Percentiles rank a stretch among this genome's conserved stretches.
phyloP scores from a whole-genome alignment of 2,329 filamentous ascomycete species.

The Orbilia ellipsospora region DNA sequence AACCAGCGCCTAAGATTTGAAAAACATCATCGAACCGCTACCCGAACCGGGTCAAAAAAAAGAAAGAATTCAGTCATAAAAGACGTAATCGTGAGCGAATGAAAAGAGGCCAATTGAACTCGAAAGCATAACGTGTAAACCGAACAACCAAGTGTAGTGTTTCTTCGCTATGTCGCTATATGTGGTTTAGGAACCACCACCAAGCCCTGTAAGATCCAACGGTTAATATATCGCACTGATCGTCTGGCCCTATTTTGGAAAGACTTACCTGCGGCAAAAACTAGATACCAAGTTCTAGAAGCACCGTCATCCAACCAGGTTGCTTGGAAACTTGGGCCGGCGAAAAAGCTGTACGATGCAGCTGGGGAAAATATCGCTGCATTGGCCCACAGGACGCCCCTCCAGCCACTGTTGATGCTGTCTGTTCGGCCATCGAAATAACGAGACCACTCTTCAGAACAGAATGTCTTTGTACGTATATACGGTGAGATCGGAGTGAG shows the following conservation, averaged over 20 bases:
- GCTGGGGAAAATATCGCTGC: conserved; percentile 79
- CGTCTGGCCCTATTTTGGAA: background rate
- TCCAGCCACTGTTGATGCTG: conserved; percentile 80
- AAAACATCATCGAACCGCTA: background rate
- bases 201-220: conserved; percentile 25
- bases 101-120: background rate
- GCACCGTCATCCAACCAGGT: conserved; percentile 83
- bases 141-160: too few species aligned
- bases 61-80: conserved; percentile 1
- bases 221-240: conserved; percentile 15
- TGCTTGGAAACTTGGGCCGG: conserved; percentile 72
- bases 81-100: conserved; percentile 12
- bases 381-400: conserved; percentile 84
- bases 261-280: conserved; percentile 76
- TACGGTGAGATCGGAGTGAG: conserved; percentile 75
- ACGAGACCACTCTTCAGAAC: conserved; percentile 81
- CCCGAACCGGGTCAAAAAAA: background rate
- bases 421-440: conserved; percentile 78
- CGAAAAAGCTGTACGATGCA: conserved; percentile 80
- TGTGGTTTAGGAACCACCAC: conserved; percentile 12
- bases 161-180: too few species aligned
- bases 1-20: background rate
- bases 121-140: too few species aligned
- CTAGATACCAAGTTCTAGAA: conserved; percentile 84
- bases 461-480: conserved; percentile 75